Evolutionary conservation across 1,284 basidiomycete species (phyloP).

Genomic region (Peniophora sp.): DNA sequence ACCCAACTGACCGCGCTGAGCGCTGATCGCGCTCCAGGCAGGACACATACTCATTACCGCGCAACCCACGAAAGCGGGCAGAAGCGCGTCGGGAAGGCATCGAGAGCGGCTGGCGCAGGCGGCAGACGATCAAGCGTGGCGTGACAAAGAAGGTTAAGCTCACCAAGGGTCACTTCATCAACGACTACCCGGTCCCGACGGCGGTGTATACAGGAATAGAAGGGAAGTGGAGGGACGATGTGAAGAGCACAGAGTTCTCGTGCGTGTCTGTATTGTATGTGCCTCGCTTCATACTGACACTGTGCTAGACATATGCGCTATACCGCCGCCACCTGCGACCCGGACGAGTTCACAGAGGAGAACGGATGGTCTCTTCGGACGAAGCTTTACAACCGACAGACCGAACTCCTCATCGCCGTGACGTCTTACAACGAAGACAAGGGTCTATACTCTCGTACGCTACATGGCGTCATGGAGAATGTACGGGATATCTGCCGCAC

Average conservation of each 20-base stretch:
- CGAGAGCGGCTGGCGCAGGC: constrained; percentile 71
- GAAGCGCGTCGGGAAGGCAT: constrained; percentile 59
- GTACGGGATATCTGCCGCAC: constrained; percentile 98
- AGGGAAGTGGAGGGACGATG: constrained; percentile 56
- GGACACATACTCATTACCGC: constrained; percentile 58
- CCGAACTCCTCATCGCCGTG: constrained; percentile 89
- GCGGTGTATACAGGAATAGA: constrained; percentile 84
- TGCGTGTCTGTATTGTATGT: constrained; percentile 29
- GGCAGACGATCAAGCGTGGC: constrained; percentile 88
- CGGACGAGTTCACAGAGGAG: constrained; percentile 83
- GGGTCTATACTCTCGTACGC: constrained; percentile 83
- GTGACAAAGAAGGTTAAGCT: constrained; percentile 89
- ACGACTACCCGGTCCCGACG: constrained; percentile 86
- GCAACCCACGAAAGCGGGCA: constrained; percentile 45
- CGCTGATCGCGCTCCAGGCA: constrained; percentile 47
- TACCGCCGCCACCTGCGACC: constrained; percentile 89
- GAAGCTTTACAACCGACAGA: constrained; percentile 82
- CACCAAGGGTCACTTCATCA: constrained; percentile 86
- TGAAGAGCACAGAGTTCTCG: constrained; percentile 80
- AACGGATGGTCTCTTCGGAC: constrained; percentile 83
- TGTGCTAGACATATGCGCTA: constrained; percentile 77
- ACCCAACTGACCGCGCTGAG: not conserved
- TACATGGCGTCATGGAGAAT: constrained; percentile 96
- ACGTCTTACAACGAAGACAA: constrained; percentile 93
- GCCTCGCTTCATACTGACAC: constrained; percentile 5